Conservation (phyloP, 2,329 filamentous ascomycete species). For the Pseudopithomyces maydicus region DNA sequence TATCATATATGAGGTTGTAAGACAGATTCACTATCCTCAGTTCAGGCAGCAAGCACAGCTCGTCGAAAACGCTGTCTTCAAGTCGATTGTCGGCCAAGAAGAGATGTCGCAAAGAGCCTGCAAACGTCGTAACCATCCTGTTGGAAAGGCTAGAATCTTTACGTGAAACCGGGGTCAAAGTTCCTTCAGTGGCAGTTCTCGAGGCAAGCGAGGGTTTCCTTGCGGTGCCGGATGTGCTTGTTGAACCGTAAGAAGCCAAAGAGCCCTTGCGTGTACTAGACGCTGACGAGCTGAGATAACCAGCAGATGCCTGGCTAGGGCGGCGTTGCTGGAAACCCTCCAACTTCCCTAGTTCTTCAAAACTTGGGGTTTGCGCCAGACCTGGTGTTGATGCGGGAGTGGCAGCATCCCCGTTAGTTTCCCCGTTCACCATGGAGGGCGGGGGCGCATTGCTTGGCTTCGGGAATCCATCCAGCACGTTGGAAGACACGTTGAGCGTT, state of each 20-base stretch:
- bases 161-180: slow-evolving; percentile 64
- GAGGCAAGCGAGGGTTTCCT: slow-evolving; percentile 85
- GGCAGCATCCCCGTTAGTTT: slow-evolving; percentile 46
- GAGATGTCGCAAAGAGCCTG: slow-evolving; percentile 79
- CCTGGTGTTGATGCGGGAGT: slow-evolving; percentile 52
- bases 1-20: slow-evolving; percentile 92
- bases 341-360: slow-evolving; percentile 74
- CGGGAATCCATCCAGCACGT: slow-evolving; percentile 87
- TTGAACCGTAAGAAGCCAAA: slow-evolving; percentile 74
- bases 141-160: slow-evolving; percentile 91
- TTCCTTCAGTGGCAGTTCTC: slow-evolving; percentile 63
- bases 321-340: slow-evolving; percentile 70
- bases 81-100: slow-evolving; percentile 93
- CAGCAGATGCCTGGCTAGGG: slow-evolving; percentile 83
- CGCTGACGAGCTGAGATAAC: slow-evolving; percentile 73
- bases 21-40: slow-evolving; percentile 89
- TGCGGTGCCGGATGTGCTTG: slow-evolving; percentile 28
- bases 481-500: slow-evolving; percentile 92
- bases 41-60: slow-evolving; percentile 81
- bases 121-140: slow-evolving; percentile 83
- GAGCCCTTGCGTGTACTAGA: slow-evolving; percentile 75
- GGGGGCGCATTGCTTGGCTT: slow-evolving; percentile 77
- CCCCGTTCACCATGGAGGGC: slow-evolving; percentile 50
- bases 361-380: slow-evolving; percentile 64
- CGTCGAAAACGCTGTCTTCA: slow-evolving; percentile 93